phyloP scores from a whole-genome alignment of 75 land plant species.

The Selaginella tamariscina region DNA sequence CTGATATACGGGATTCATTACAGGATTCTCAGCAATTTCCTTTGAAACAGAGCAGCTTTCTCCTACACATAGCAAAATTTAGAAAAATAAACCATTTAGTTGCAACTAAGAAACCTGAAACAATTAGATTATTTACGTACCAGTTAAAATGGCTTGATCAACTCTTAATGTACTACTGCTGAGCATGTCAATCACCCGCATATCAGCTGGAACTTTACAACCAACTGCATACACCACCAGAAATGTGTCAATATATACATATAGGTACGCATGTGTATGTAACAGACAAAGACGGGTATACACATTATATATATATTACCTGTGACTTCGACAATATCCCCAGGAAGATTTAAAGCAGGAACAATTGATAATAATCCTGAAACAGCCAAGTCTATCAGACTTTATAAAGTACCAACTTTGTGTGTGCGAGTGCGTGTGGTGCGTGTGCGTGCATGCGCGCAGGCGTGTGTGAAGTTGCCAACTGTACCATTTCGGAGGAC shows the following conservation, averaged over 20 bases:
- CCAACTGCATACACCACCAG: slow-evolving; percentile 45
- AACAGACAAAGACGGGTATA: slow-evolving; percentile 2
- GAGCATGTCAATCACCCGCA: slow-evolving; percentile 84
- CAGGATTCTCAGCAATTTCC: slow-evolving; percentile 34
- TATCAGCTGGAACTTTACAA: slow-evolving; percentile 89
- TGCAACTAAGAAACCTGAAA: no score
- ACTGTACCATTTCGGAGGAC: slow-evolving; percentile 86
- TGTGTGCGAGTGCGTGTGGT: no score
- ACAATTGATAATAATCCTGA: slow-evolving; percentile 86
- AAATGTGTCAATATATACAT: not conserved
- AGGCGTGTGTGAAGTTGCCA: no score
- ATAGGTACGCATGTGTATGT: not conserved
- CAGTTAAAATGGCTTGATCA: slow-evolving; percentile 98
- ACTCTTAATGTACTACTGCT: slow-evolving; percentile 70
- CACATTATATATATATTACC: slow-evolving; percentile 29
- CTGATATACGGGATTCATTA: slow-evolving; percentile 83
- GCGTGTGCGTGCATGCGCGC: no score
- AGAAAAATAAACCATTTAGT: no score
- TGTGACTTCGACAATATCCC: slow-evolving; percentile 94
- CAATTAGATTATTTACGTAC: slow-evolving; percentile 23
- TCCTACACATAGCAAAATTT: slow-evolving; percentile 32
- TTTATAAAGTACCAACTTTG: no score
- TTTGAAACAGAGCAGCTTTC: slow-evolving; percentile 94
- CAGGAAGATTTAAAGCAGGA: slow-evolving; percentile 94
- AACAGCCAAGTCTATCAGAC: slow-evolving; percentile 7